Conservation (phyloP, 2,329 filamentous ascomycete genomes). For the Neopestalotiopsis sp. region DNA sequence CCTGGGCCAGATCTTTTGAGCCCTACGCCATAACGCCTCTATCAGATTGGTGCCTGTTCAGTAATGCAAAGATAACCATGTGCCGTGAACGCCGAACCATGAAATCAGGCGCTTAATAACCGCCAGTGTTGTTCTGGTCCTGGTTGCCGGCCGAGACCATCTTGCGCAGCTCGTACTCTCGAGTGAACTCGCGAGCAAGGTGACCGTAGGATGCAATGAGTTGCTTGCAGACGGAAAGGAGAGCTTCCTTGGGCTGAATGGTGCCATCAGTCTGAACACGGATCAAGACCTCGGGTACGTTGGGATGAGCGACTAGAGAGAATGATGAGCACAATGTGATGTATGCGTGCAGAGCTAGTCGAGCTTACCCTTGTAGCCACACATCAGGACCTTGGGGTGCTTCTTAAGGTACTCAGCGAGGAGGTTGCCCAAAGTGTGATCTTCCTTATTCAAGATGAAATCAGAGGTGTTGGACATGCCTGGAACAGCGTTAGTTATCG, state of each 20-base stretch:
- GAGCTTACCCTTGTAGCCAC: constrained; percentile 81
- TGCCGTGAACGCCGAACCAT: constrained; percentile 18
- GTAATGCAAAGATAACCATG: constrained; percentile 17
- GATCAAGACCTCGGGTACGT: constrained; percentile 68
- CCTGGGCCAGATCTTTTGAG: background rate
- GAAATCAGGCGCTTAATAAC: constrained; percentile 23
- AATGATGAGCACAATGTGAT: constrained; percentile 13
- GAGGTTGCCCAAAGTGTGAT: constrained; percentile 93
- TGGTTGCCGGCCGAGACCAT: constrained; percentile 75
- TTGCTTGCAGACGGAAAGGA: constrained; percentile 80
- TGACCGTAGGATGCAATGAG: constrained; percentile 82
- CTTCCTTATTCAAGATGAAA: constrained; percentile 95
- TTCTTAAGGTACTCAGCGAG: constrained; percentile 85
- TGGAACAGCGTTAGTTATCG: constrained; percentile 39
- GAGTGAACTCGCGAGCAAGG: constrained; percentile 86
- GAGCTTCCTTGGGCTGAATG: constrained; percentile 86
- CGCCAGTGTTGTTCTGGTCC: constrained; percentile 37
- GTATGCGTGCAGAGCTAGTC: constrained; percentile 33
- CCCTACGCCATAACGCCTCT: constrained; percentile 14
- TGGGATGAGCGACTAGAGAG: constrained; percentile 61
- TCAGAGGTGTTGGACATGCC: constrained; percentile 94
- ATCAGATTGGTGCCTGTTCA: constrained; percentile 21
- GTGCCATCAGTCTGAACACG: constrained; percentile 92
- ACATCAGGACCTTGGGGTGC: constrained; percentile 83
- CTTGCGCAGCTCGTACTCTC: constrained; percentile 88